phyloP scores from a whole-genome alignment of 2,329 filamentous ascomycete genomes.

The Aaosphaeria pasadenensis region DNA sequence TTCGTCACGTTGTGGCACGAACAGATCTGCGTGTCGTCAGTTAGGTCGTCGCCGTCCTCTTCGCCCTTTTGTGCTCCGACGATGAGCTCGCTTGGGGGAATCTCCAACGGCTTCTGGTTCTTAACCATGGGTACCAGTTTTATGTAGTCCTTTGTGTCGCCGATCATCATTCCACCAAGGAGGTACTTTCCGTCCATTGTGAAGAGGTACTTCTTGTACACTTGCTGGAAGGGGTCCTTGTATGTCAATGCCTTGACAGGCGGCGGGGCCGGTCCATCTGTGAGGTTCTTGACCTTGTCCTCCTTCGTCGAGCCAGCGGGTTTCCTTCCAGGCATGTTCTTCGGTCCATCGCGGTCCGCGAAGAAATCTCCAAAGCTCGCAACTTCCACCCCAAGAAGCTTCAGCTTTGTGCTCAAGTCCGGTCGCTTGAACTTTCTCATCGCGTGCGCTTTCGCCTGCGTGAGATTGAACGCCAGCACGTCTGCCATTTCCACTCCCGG shows the following conservation, averaged over 20 bases:
- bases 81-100: conserved; percentile 79
- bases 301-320: conserved; percentile 35
- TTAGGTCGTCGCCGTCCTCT: conserved; percentile 74
- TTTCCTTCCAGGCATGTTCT: conserved; percentile 61
- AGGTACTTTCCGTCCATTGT: conserved; percentile 86
- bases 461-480: conserved; percentile 86
- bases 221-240: conserved; percentile 80
- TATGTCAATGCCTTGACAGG: conserved; percentile 82
- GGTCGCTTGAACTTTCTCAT: conserved; percentile 73
- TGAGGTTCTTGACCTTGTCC: conserved; percentile 51
- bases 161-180: conserved; percentile 96
- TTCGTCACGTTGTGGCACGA: conserved; percentile 93
- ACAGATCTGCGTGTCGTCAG: conserved; percentile 85
- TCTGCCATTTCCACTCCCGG: conserved; percentile 93
- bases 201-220: conserved; percentile 94
- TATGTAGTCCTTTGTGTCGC: conserved; percentile 85
- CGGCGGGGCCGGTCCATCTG: conserved; percentile 54
- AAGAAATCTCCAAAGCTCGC: conserved; percentile 95
- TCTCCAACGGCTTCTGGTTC: conserved; percentile 73
- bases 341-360: conserved; percentile 79
- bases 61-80: conserved; percentile 71
- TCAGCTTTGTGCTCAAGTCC: conserved; percentile 87
- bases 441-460: conserved; percentile 71
- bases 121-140: conserved; percentile 87
- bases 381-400: conserved; percentile 85